phyloP scores from a whole-genome alignment of 768 basidiomycete species.

The Mycena metata region DNA sequence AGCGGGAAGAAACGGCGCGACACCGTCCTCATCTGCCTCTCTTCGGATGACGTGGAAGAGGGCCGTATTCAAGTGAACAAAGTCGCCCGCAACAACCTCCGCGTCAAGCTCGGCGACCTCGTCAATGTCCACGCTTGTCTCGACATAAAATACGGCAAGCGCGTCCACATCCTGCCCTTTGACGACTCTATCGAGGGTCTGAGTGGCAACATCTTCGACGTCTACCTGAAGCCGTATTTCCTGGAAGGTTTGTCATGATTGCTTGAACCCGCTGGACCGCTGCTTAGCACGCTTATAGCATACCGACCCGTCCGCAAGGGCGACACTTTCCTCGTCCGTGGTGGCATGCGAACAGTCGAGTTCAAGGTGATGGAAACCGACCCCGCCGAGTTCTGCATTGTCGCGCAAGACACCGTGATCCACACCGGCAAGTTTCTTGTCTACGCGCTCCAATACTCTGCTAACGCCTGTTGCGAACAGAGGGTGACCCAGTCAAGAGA shows the following conservation, averaged over 20 bases:
- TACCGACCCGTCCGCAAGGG: constrained; percentile 97
- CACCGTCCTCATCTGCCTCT: constrained; percentile 96
- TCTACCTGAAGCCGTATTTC: constrained; percentile 99
- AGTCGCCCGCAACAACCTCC: constrained; percentile 98
- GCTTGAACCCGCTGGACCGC: not conserved
- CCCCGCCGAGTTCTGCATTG: constrained; percentile 98
- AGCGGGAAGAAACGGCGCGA: constrained; percentile 98
- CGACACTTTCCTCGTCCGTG: constrained; percentile 98
- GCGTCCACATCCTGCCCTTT: constrained; percentile 96
- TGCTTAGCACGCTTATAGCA: constrained; percentile 55
- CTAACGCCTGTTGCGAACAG: constrained; percentile 52
- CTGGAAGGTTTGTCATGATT: constrained; percentile 76
- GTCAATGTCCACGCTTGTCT: constrained; percentile 96
- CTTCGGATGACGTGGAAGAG: constrained; percentile 97
- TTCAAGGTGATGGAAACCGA: constrained; percentile 99
- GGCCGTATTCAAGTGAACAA: constrained; percentile 99
- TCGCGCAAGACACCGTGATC: constrained; percentile 98
- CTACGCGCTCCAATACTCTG: constrained; percentile 7
- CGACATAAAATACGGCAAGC: constrained; percentile 99
- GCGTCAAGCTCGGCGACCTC: constrained; percentile 97
- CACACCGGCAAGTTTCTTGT: constrained; percentile 73
- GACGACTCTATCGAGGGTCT: constrained; percentile 99
- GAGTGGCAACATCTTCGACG: constrained; percentile 98
- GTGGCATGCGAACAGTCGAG: constrained; percentile 98
- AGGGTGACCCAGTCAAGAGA: constrained; percentile 98